Evolutionary conservation across 2,329 filamentous ascomycete species (phyloP).

Genomic region (Colletotrichum costaricense): DNA sequence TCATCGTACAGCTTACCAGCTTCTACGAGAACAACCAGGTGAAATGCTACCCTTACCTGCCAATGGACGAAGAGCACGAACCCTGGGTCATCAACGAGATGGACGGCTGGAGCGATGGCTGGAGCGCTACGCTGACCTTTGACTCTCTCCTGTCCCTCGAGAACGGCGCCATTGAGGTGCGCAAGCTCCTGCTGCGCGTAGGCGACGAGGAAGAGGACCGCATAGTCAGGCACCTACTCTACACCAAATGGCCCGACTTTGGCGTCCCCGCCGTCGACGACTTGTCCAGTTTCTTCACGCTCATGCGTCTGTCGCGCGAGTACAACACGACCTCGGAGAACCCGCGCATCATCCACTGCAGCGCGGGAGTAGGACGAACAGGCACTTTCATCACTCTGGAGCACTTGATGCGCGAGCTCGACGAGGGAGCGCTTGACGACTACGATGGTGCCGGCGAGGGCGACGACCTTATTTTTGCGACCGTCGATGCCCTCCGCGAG

Average conservation of each 20-base stretch:
- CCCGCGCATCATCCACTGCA: slow-evolving; percentile 87
- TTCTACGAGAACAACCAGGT: slow-evolving; percentile 81
- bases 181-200: slow-evolving; percentile 74
- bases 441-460: slow-evolving; percentile 47
- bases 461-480: slow-evolving; percentile 78
- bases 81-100: slow-evolving; percentile 70
- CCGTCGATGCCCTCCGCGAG: slow-evolving; percentile 83
- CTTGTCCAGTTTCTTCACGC: slow-evolving; percentile 73
- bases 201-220: slow-evolving; percentile 50
- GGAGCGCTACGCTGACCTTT: slow-evolving; percentile 76
- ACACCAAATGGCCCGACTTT: slow-evolving; percentile 91
- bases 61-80: slow-evolving; percentile 64
- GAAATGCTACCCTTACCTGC: slow-evolving; percentile 94
- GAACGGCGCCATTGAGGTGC: slow-evolving; percentile 74
- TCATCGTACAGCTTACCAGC: slow-evolving; percentile 95
- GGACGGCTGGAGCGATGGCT: slow-evolving; percentile 74
- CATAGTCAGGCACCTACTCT: slow-evolving; percentile 85
- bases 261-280: slow-evolving; percentile 80
- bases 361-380: slow-evolving; percentile 91
- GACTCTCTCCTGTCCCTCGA: slow-evolving; percentile 68
- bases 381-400: slow-evolving; percentile 98
- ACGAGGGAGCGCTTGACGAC: slow-evolving; percentile 74
- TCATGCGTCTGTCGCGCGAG: slow-evolving; percentile 75
- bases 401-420: slow-evolving; percentile 85
- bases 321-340: slow-evolving; percentile 60